Conservation (phyloP, 2,329 filamentous ascomycete genomes). For the Magnaporthiopsis incrustans region DNA sequence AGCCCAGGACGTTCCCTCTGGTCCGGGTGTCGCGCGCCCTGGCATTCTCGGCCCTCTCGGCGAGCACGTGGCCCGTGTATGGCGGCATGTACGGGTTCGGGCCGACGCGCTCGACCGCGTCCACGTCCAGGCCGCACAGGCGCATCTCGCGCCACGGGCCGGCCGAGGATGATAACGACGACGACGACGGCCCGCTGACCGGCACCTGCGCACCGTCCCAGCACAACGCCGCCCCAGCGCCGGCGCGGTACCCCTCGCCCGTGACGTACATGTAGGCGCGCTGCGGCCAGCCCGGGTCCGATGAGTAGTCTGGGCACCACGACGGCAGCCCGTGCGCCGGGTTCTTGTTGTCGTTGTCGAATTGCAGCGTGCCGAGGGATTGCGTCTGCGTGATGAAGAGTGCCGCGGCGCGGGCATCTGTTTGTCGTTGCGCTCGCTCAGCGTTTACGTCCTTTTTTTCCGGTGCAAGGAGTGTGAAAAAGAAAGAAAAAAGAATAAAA, state of each 20-base stretch:
- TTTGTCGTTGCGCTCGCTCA: not conserved
- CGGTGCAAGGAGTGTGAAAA: too few species aligned
- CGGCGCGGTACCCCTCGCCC: not conserved
- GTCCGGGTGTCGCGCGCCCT: not conserved
- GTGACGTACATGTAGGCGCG: not conserved
- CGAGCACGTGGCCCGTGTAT: not conserved
- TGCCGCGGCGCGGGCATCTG: not conserved
- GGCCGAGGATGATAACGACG: too few species aligned
- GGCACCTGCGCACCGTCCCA: too few species aligned
- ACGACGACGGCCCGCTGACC: too few species aligned
- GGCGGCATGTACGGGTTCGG: not conserved
- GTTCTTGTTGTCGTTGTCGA: not conserved
- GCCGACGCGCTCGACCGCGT: not conserved
- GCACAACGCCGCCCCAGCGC: too few species aligned
- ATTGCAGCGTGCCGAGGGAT: not conserved
- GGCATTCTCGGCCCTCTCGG: not conserved
- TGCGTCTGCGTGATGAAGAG: constrained; percentile 9
- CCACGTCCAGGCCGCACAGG: not conserved
- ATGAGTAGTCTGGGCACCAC: not conserved
- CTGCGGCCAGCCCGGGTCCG: not conserved
- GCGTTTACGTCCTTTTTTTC: too few species aligned
- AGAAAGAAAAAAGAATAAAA: too few species aligned
- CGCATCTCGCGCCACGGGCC: not conserved
- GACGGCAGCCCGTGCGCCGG: not conserved
- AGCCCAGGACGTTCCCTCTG: not conserved